Conservation (phyloP, 2,329 filamentous ascomycete species). For the Hypoxylon sp. region DNA sequence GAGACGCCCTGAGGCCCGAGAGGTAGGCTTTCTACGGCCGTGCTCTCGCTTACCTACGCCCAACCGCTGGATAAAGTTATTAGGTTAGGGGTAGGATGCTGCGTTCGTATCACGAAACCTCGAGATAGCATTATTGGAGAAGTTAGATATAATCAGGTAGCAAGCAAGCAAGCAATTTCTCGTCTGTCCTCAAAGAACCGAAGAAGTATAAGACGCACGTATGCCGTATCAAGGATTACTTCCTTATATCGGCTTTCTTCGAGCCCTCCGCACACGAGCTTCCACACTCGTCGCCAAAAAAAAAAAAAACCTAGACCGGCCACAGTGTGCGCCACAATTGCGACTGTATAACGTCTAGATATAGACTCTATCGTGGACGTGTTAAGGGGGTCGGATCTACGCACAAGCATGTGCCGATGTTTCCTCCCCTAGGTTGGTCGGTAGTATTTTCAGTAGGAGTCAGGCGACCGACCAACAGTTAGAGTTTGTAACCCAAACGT, state of each 20-base stretch:
- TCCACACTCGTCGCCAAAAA: not conserved
- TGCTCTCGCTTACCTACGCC: conserved; percentile 13
- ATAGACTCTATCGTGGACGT: conserved; percentile 30
- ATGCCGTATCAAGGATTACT: conserved; percentile 31
- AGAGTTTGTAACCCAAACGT: conserved; percentile 38
- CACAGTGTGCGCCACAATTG: conserved; percentile 13
- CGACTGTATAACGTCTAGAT: conserved; percentile 24
- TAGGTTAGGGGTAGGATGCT: conserved; percentile 17
- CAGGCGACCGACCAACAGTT: conserved; percentile 2
- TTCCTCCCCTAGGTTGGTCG: not conserved
- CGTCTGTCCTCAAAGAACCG: conserved; percentile 9
- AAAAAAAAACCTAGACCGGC: conserved; percentile 37
- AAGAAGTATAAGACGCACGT: conserved; percentile 19
- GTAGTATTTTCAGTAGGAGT: not conserved
- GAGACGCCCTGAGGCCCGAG: conserved; percentile 10
- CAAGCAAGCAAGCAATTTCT: not conserved
- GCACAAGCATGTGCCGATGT: conserved; percentile 19
- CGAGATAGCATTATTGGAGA: conserved; percentile 17
- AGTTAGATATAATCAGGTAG: not conserved
- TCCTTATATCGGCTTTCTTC: conserved; percentile 30
- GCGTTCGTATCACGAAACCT: conserved; percentile 26
- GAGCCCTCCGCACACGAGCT: conserved; percentile 15
- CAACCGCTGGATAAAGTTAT: conserved; percentile 14
- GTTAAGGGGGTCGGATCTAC: conserved; percentile 1
- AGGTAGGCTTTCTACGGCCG: not conserved